Conservation (phyloP, 2,329 filamentous ascomycete genomes). For the Setomelanomma holmii region DNA sequence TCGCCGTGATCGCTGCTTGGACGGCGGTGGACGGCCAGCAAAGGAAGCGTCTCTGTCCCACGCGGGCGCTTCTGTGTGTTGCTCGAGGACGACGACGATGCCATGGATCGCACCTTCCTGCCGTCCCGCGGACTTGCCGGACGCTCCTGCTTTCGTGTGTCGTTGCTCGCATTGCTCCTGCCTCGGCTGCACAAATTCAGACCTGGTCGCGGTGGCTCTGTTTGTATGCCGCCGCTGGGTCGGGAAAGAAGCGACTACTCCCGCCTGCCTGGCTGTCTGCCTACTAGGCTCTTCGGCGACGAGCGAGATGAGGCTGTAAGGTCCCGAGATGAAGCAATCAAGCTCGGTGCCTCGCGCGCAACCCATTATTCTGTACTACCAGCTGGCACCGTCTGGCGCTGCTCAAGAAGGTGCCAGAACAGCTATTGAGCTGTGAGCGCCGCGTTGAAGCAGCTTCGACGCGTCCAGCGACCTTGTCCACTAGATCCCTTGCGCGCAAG, state of each 20-base stretch:
- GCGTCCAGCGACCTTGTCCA: not conserved
- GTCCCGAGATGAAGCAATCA: not conserved
- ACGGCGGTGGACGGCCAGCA: slow-evolving; percentile 13
- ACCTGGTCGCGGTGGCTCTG: slow-evolving; percentile 16
- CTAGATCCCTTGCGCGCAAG: slow-evolving; percentile 16
- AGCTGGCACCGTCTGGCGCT: not conserved
- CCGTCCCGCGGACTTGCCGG: slow-evolving; percentile 1
- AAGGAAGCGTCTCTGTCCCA: slow-evolving; percentile 28
- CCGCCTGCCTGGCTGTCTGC: not conserved
- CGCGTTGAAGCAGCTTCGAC: not conserved
- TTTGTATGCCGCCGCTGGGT: slow-evolving; percentile 22
- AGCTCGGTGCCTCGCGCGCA: not conserved
- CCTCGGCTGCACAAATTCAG: slow-evolving; percentile 10
- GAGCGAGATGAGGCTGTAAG: not conserved
- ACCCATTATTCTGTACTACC: not conserved
- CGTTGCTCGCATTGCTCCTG: slow-evolving; percentile 22
- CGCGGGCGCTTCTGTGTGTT: slow-evolving; percentile 26
- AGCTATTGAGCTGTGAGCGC: not conserved
- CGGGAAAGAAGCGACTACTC: slow-evolving; percentile 19
- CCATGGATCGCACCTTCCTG: slow-evolving; percentile 12
- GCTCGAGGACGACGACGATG: slow-evolving; percentile 9
- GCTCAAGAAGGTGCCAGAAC: not conserved
- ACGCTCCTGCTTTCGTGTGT: slow-evolving; percentile 11
- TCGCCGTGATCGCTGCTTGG: slow-evolving; percentile 7
- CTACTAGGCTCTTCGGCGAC: not conserved